phyloP scores from a whole-genome alignment of 2,329 filamentous ascomycete genomes.

The Huntiella moniliformis region DNA sequence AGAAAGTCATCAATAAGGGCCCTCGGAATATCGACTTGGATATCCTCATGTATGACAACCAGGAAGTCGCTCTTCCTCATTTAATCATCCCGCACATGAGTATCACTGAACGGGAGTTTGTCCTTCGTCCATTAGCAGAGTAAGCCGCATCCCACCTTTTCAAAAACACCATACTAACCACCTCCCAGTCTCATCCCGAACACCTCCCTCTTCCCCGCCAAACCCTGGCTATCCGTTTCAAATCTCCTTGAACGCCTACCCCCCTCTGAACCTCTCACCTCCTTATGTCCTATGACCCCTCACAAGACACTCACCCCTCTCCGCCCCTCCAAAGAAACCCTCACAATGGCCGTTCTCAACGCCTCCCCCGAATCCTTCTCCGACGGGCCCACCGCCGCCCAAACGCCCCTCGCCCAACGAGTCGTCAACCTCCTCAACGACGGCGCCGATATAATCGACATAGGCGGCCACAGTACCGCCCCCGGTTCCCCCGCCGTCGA shows the following conservation, averaged over 20 bases:
- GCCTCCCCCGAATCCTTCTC: constrained; percentile 94
- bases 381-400: constrained; percentile 51
- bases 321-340: constrained; percentile 28
- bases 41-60: constrained; percentile 63
- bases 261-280: constrained; percentile 31
- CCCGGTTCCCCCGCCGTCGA: constrained; percentile 53
- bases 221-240: constrained; percentile 41
- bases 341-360: constrained; percentile 88
- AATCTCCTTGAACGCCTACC: constrained; percentile 40
- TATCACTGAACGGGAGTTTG: constrained; percentile 85
- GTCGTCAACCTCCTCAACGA: constrained; percentile 44
- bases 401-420: constrained; percentile 19
- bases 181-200: constrained; percentile 33
- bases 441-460: constrained; percentile 72
- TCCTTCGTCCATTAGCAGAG: constrained; percentile 72
- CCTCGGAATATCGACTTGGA: constrained; percentile 90
- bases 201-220: constrained; percentile 30
- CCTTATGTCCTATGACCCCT: constrained; percentile 37
- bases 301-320: constrained; percentile 34
- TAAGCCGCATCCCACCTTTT: constrained; percentile 21
- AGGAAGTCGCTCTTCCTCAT: constrained; percentile 46
- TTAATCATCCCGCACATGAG: constrained; percentile 70
- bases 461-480: constrained; percentile 85
- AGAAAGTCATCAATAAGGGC: constrained; percentile 79
- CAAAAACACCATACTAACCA: constrained; percentile 1